These are phyloP conservation scores for Zoysia japonica DNA, from an alignment of 176 grass and related monocot species.

Conservation along the genomic window DNA sequence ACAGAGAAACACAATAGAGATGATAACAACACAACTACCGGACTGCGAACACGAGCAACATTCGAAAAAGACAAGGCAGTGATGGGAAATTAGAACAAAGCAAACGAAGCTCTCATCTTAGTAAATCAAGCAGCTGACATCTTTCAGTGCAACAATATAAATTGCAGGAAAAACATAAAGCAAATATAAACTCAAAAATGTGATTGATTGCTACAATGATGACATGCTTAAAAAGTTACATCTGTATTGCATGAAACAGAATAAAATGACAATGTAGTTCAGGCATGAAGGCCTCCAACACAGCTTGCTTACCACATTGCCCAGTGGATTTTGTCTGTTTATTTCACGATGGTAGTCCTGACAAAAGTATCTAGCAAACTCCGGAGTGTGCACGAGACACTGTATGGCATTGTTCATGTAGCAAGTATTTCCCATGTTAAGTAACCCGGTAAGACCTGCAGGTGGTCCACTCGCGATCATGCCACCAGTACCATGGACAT, in stretches of 20 bases:
- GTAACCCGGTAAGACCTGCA: constrained; percentile 80
- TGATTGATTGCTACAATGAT: not conserved
- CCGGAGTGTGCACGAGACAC: constrained; percentile 96
- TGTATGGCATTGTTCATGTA: constrained; percentile 99
- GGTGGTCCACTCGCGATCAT: constrained; percentile 63
- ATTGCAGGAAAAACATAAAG: not conserved
- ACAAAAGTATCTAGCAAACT: constrained; percentile 94
- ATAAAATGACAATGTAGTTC: not conserved
- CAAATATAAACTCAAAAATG: not conserved
- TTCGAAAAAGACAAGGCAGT: not conserved
- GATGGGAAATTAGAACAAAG: not conserved
- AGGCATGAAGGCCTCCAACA: not conserved
- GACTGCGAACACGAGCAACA: not conserved
- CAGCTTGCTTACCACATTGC: constrained; percentile 86
- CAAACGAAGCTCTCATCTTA: not conserved
- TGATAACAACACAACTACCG: no score
- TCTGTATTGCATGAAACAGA: constrained; percentile 22
- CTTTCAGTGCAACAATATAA: constrained; percentile 3
- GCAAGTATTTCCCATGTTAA: constrained; percentile 98
- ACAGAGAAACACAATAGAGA: not conserved
- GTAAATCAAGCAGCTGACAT: constrained; percentile 6
- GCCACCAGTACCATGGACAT: constrained; percentile 53
- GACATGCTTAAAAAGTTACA: constrained; percentile 21
- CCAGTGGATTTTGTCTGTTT: constrained; percentile 95
- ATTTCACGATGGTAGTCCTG: constrained; percentile 95